Evolutionary conservation across 1,284 basidiomycete genomes (phyloP).

Genomic region (Leucoagaricus sp.): DNA sequence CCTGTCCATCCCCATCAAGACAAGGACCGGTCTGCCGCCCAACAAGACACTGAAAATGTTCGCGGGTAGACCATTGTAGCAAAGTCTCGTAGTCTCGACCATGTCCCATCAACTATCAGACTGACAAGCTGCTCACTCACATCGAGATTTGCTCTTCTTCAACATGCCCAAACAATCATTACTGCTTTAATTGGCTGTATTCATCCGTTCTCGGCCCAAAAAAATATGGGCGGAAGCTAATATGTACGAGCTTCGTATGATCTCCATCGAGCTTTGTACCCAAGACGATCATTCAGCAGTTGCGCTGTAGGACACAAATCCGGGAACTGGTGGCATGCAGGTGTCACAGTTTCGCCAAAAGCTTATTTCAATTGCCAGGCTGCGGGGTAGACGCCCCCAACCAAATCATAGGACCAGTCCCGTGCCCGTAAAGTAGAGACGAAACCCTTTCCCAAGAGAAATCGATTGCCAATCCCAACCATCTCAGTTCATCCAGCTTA

Average conservation of each 20-base stretch:
- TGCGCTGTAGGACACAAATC: slow-evolving; percentile 1
- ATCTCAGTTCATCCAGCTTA: too few relatives aligned
- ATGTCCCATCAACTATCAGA: neutral
- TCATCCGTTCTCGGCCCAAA: neutral
- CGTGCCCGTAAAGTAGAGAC: neutral
- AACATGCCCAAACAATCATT: slow-evolving; percentile 1
- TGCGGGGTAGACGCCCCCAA: neutral
- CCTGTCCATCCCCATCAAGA: neutral
- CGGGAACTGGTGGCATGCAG: neutral
- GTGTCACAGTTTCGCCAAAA: neutral
- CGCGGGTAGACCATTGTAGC: slow-evolving; percentile 12
- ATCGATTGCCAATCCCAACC: too few relatives aligned
- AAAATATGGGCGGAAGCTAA: neutral
- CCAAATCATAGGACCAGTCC: neutral
- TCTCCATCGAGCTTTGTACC: slow-evolving; percentile 1
- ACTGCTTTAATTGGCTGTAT: neutral
- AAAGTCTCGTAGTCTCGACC: slow-evolving; percentile 2
- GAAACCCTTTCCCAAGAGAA: neutral
- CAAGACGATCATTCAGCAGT: neutral
- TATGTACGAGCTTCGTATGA: neutral
- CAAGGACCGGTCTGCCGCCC: neutral
- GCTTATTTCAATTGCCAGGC: neutral
- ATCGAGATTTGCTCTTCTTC: slow-evolving; percentile 9
- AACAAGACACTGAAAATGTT: slow-evolving; percentile 4
- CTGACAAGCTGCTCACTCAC: neutral